These are phyloP conservation scores for Stephanodiscus minutulus DNA, from an alignment of 108 stramenopile genomes.

Conservation along the genomic window DNA sequence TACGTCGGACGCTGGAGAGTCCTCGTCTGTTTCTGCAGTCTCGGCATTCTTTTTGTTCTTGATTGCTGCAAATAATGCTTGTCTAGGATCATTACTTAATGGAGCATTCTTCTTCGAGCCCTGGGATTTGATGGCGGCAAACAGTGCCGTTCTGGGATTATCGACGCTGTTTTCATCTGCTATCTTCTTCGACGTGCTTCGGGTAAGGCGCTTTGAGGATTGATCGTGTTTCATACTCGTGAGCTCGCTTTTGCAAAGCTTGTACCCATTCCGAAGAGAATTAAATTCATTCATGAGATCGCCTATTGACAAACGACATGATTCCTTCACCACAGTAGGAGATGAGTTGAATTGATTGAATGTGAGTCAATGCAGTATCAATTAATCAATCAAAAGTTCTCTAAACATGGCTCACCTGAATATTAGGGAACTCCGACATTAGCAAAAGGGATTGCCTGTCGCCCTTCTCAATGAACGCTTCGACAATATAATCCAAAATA, in stretches of 20 bases:
- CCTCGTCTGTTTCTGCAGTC: background rate
- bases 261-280: constrained; percentile 46
- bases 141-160: constrained; percentile 48
- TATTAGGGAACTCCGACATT: constrained; percentile 64
- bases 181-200: constrained; percentile 22
- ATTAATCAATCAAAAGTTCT: background rate
- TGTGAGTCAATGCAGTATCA: background rate
- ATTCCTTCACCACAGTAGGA: constrained; percentile 26
- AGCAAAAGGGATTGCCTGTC: constrained; percentile 65
- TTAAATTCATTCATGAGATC: constrained; percentile 71
- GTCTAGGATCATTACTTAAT: constrained; percentile 28
- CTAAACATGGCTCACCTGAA: constrained; percentile 45
- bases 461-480: constrained; percentile 70
- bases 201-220: constrained; percentile 31
- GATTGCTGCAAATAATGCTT: constrained; percentile 51
- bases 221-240: constrained; percentile 60
- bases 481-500: constrained; percentile 92
- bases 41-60: constrained; percentile 23
- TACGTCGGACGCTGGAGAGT: constrained; percentile 11
- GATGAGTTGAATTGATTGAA: background rate
- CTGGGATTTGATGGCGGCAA: constrained; percentile 54
- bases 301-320: constrained; percentile 65
- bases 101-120: constrained; percentile 12
- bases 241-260: constrained; percentile 73
- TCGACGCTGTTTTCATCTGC: constrained; percentile 17